These are phyloP conservation scores for Penicillium bovifimosum DNA, from an alignment of 495 filamentous ascomycete genomes.

Conservation along the genomic window DNA sequence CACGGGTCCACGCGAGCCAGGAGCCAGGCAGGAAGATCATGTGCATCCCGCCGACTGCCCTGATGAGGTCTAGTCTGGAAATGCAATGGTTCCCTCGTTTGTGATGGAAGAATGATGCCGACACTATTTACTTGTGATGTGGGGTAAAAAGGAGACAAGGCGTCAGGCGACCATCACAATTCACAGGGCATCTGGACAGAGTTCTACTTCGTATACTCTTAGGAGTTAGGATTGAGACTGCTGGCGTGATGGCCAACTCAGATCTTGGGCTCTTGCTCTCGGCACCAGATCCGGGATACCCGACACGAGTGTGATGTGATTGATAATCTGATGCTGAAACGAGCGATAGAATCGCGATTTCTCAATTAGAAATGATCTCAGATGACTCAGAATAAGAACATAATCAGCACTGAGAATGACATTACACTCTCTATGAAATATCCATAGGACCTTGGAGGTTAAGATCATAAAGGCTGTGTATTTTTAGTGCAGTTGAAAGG, in stretches of 20 bases:
- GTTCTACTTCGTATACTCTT: background rate
- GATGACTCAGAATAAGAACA: constrained; percentile 8
- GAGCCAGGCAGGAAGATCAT: constrained; percentile 8
- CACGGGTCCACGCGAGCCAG: constrained; percentile 11
- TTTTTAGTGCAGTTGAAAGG: background rate
- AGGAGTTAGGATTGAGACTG: too few relatives aligned
- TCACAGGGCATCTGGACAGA: constrained; percentile 1
- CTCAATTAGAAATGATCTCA: background rate
- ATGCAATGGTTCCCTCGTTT: background rate
- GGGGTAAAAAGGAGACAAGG: constrained; percentile 10
- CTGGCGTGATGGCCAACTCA: too few relatives aligned
- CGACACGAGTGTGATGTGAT: background rate
- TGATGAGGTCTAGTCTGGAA: constrained; percentile 6
- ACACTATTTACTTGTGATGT: constrained; percentile 6
- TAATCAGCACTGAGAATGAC: too few relatives aligned
- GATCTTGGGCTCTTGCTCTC: background rate
- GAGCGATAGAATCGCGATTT: background rate
- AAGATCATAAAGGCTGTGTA: constrained; percentile 1
- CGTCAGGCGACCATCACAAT: constrained; percentile 21
- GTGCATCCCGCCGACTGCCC: constrained; percentile 7
- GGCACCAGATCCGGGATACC: constrained; percentile 1
- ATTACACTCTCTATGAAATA: background rate
- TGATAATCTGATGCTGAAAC: background rate
- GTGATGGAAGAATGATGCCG: constrained; percentile 18
- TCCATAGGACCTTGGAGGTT: constrained; percentile 1